These are phyloP conservation scores for Meredithiella fracta DNA, from an alignment of 2,329 filamentous ascomycete genomes.

Conservation along the genomic window DNA sequence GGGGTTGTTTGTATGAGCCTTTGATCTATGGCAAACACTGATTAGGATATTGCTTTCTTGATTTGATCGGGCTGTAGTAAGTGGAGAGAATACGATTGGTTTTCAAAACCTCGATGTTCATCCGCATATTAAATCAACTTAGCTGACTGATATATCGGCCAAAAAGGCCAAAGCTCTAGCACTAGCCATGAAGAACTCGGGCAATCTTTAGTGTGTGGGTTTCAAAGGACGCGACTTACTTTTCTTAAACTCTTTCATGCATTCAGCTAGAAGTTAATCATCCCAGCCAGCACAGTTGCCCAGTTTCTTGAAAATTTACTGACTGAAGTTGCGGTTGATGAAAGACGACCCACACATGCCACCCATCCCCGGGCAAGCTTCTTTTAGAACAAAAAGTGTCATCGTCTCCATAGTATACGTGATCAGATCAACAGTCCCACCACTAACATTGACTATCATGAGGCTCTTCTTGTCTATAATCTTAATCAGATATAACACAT, in stretches of 20 bases:
- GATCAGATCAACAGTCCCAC: slow-evolving; percentile 38
- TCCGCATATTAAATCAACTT: no score
- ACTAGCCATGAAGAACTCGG: no score
- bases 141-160: no score
- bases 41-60: no score
- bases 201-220: no score
- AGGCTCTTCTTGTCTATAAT: slow-evolving; percentile 31
- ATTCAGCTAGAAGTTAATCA: slow-evolving; percentile 24
- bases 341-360: slow-evolving; percentile 33
- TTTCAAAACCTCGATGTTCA: not conserved
- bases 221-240: no score
- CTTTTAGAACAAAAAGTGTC: slow-evolving; percentile 29
- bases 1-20: slow-evolving; percentile 21
- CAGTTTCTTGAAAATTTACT: slow-evolving; percentile 28
- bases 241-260: slow-evolving; percentile 30
- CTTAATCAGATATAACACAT: slow-evolving; percentile 26
- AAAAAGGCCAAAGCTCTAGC: no score
- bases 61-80: no score
- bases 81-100: no score
- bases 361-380: slow-evolving; percentile 33
- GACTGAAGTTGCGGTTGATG: slow-evolving; percentile 31
- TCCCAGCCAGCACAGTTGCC: slow-evolving; percentile 28
- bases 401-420: slow-evolving; percentile 32
- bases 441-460: slow-evolving; percentile 38
- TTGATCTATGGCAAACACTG: slow-evolving; percentile 20